A percentile compares a stretch with the other conserved stretches of the same genome.
Conservation (phyloP, 805 yeast species). For the Metahyphopichia silvanorum region DNA sequence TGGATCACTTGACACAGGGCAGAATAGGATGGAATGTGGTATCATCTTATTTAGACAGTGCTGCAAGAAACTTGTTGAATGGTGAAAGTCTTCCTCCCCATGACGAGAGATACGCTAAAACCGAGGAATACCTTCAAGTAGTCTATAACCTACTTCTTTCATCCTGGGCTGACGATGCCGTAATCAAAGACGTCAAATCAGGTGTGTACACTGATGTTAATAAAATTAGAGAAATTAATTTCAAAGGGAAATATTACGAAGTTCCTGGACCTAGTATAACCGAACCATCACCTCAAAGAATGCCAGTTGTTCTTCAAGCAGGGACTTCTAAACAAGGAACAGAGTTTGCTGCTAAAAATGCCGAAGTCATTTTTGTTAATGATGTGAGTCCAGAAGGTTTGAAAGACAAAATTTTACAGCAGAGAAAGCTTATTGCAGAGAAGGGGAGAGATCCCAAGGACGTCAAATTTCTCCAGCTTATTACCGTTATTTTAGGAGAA, state of each 20-base stretch:
- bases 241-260: constrained; percentile 36
- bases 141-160: constrained; percentile 36
- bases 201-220: constrained; percentile 38
- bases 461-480: constrained; percentile 35
- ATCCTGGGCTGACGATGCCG: constrained; percentile 45
- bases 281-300: constrained; percentile 41
- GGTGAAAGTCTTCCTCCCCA: constrained; percentile 35
- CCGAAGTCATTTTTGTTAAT: constrained; percentile 41
- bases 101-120: constrained; percentile 37
- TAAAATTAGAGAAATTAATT: constrained; percentile 38
- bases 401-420: constrained; percentile 13
- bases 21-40: constrained; percentile 50
- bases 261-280: constrained; percentile 44
- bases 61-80: constrained; percentile 37
- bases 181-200: constrained; percentile 18
- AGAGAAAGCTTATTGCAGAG: constrained; percentile 28
- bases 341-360: constrained; percentile 41
- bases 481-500: constrained; percentile 35
- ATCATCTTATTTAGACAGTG: constrained; percentile 41
- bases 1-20: constrained; percentile 42
- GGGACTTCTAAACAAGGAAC: constrained; percentile 41
- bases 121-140: constrained; percentile 39
- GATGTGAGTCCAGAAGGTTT: constrained; percentile 28
- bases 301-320: constrained; percentile 44
- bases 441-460: constrained; percentile 33